Percentiles rank a stretch among this genome's conserved stretches.
Evolutionary conservation across 139 green algal species (phyloP).

Genomic region (Chlorella sp.): DNA sequence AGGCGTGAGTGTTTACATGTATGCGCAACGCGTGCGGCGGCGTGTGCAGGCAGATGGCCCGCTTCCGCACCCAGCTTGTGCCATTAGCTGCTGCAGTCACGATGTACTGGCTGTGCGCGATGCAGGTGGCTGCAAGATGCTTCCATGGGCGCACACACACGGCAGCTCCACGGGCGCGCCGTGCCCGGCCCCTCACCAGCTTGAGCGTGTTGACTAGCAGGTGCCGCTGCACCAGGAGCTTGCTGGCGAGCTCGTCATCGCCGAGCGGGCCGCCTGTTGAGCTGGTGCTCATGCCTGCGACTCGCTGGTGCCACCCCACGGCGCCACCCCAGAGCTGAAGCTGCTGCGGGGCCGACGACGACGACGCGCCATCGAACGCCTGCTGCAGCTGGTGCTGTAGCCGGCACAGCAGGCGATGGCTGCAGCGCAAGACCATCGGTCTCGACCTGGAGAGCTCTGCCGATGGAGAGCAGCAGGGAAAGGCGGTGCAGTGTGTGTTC

Average conservation of each 20-base stretch:
- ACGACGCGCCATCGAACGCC: not conserved
- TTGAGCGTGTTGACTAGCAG: slow-evolving; percentile 25
- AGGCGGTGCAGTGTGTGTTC: no score
- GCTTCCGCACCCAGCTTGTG: not conserved
- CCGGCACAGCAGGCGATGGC: no score
- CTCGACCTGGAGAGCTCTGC: no score
- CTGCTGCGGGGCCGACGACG: not conserved
- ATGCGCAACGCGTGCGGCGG: not conserved
- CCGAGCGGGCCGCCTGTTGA: no score
- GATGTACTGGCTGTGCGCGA: not conserved
- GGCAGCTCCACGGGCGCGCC: not conserved
- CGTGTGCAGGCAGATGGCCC: not conserved
- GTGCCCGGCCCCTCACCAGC: slow-evolving; percentile 7
- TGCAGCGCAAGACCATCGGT: no score
- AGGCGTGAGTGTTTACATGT: not conserved
- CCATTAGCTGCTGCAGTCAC: not conserved
- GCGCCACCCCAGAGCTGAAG: no score
- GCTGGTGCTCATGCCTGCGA: no score
- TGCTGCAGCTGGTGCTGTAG: not conserved
- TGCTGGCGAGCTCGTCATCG: not conserved
- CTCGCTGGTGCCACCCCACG: no score
- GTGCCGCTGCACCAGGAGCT: not conserved
- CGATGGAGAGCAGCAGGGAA: no score
- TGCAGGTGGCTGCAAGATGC: not conserved
- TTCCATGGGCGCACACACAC: not conserved